Evolutionary conservation across 441 rosid species (phyloP).

Genomic region (Melastoma candidum): DNA sequence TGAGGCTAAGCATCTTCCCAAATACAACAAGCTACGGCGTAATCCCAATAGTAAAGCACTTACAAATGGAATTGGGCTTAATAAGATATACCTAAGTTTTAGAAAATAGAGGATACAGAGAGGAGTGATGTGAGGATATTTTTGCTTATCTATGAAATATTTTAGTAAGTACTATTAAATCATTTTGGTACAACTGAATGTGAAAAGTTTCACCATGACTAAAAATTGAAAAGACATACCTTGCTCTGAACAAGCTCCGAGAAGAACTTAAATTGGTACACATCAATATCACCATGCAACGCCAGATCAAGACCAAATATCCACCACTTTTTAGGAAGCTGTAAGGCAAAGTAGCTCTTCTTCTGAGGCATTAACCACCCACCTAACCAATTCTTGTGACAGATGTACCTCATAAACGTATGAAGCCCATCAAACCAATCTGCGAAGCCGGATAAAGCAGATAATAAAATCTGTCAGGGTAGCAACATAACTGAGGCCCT

Average conservation of each 20-base stretch:
- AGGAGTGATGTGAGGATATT: too few species aligned
- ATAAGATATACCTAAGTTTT: too few species aligned
- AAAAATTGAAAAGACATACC: slow-evolving; percentile 31
- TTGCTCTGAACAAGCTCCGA: slow-evolving; percentile 55
- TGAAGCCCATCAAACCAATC: slow-evolving; percentile 99
- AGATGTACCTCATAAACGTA: slow-evolving; percentile 96
- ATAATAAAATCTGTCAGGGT: slow-evolving; percentile 5
- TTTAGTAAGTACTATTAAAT: too few species aligned
- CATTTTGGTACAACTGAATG: too few species aligned
- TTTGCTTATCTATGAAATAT: too few species aligned
- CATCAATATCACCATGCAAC: slow-evolving; percentile 97
- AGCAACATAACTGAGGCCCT: slow-evolving; percentile 1
- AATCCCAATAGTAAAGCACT: too few species aligned
- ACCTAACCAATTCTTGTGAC: slow-evolving; percentile 99
- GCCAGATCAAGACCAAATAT: slow-evolving; percentile 98
- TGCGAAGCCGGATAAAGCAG: slow-evolving; percentile 18
- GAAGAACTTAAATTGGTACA: slow-evolving; percentile 96
- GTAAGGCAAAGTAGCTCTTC: slow-evolving; percentile 99
- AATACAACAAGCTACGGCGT: too few species aligned
- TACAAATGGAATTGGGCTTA: too few species aligned
- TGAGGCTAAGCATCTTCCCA: background rate
- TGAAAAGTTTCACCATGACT: background rate
- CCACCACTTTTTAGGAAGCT: slow-evolving; percentile 96
- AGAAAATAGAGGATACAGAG: too few species aligned
- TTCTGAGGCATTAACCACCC: slow-evolving; percentile 99